Percentiles rank a stretch among this genome's conserved stretches.
phyloP scores from a whole-genome alignment of 371 early-diverging fungal species.

The Furculomyces boomerangus region DNA sequence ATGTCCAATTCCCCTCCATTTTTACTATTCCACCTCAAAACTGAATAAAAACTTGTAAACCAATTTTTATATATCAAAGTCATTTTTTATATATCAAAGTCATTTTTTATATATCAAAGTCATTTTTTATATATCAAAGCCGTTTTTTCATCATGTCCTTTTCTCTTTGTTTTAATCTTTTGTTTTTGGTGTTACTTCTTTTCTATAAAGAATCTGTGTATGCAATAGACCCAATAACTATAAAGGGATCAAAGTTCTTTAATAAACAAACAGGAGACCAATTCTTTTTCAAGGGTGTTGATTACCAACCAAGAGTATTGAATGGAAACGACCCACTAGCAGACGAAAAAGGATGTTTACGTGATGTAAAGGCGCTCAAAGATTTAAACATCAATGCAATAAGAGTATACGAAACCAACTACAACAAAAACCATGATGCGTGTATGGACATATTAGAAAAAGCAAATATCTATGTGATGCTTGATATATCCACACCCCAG shows the following conservation, averaged over 20 bases:
- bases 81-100: too few species aligned
- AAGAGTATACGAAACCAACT: slow-evolving; percentile 60
- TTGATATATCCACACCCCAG: slow-evolving; percentile 43
- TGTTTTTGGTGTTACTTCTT: too few species aligned
- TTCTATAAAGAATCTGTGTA: too few species aligned
- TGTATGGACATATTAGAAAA: slow-evolving; percentile 53
- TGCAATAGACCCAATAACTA: slow-evolving; percentile 38
- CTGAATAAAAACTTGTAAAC: too few species aligned
- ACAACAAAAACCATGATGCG: slow-evolving; percentile 39
- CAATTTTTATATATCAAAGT: too few species aligned
- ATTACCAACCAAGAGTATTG: slow-evolving; percentile 41
- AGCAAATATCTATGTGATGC: slow-evolving; percentile 51
- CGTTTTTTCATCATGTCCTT: too few species aligned
- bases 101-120: too few species aligned
- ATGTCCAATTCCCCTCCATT: too few species aligned
- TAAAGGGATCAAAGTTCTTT: slow-evolving; percentile 55
- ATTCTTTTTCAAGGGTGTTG: slow-evolving; percentile 64
- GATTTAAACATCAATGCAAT: slow-evolving; percentile 52
- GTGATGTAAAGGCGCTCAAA: slow-evolving; percentile 47
- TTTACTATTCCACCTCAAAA: too few species aligned
- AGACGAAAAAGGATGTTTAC: slow-evolving; percentile 33
- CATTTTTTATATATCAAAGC: too few species aligned
- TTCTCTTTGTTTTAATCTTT: too few species aligned
- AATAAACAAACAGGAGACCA: slow-evolving; percentile 48
- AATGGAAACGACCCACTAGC: slow-evolving; percentile 38